phyloP scores from a whole-genome alignment of 306 rosid genomes.

The Glycine tomentella region DNA sequence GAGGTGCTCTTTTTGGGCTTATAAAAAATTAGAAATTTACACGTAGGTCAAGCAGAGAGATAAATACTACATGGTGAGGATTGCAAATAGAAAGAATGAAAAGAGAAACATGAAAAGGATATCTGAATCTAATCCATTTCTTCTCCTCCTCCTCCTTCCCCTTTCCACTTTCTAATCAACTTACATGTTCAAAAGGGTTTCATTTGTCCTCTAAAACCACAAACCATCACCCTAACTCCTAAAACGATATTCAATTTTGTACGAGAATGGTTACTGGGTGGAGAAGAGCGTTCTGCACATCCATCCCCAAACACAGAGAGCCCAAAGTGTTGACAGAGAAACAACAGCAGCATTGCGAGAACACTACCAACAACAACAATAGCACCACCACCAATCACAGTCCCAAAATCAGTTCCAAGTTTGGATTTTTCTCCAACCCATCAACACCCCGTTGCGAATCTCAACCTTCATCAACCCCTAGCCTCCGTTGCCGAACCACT shows the following conservation, averaged over 20 bases:
- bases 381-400: conserved; percentile 44
- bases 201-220: conserved; percentile 3
- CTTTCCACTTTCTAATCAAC: conserved; percentile 45
- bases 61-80: conserved; percentile 57
- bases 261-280: conserved; percentile 83
- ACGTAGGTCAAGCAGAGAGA: conserved; percentile 33
- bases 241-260: not conserved
- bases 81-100: conserved; percentile 48
- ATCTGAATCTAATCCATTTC: conserved; percentile 56
- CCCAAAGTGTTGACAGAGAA: conserved; percentile 52
- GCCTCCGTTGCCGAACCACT: conserved; percentile 83
- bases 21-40: conserved; percentile 41
- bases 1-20: conserved; percentile 29
- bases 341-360: conserved; percentile 55
- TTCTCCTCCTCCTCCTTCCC: not conserved
- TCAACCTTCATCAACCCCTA: conserved; percentile 57
- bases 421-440: conserved; percentile 84
- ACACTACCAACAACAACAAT: not conserved
- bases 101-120: conserved; percentile 47
- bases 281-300: conserved; percentile 97
- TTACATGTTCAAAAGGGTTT: conserved; percentile 33
- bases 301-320: conserved; percentile 72
- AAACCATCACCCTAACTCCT: conserved; percentile 16
- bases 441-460: conserved; percentile 81
- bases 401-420: conserved; percentile 73